These are phyloP conservation scores for Fibroporia radiculosa DNA, from an alignment of 768 basidiomycete genomes.

Conservation along the genomic window DNA sequence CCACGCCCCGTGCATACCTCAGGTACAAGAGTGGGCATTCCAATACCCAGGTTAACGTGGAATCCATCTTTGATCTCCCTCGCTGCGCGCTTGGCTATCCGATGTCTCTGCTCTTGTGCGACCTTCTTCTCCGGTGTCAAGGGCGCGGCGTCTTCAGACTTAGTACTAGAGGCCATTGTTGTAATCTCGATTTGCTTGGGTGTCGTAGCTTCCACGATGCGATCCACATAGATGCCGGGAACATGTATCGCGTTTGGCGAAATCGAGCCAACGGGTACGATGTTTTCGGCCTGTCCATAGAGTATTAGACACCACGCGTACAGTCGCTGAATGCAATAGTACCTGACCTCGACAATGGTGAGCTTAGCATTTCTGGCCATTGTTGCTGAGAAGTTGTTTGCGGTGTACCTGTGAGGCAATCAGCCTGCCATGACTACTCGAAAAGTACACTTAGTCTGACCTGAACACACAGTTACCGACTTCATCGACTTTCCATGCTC, in stretches of 20 bases:
- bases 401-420: conserved; percentile 51
- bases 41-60: conserved; percentile 86
- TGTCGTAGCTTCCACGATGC: conserved; percentile 71
- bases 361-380: conserved; percentile 89
- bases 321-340: neutral
- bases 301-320: neutral
- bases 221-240: conserved; percentile 83
- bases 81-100: conserved; percentile 81
- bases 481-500: conserved; percentile 91
- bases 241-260: conserved; percentile 79
- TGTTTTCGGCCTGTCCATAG: conserved; percentile 68
- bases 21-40: conserved; percentile 86
- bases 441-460: conserved; percentile 28
- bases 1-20: conserved; percentile 29
- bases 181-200: conserved; percentile 73
- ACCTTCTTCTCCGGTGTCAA: conserved; percentile 36
- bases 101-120: conserved; percentile 51
- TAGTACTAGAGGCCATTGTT: conserved; percentile 53
- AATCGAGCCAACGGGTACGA: conserved; percentile 76
- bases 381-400: conserved; percentile 79
- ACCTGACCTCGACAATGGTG: conserved; percentile 76
- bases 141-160: conserved; percentile 15
- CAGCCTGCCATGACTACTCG: neutral
- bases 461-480: conserved; percentile 88
- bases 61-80: conserved; percentile 85